Conservation (phyloP, 805 yeast genomes). For the Ogataea thermomethanolica region DNA sequence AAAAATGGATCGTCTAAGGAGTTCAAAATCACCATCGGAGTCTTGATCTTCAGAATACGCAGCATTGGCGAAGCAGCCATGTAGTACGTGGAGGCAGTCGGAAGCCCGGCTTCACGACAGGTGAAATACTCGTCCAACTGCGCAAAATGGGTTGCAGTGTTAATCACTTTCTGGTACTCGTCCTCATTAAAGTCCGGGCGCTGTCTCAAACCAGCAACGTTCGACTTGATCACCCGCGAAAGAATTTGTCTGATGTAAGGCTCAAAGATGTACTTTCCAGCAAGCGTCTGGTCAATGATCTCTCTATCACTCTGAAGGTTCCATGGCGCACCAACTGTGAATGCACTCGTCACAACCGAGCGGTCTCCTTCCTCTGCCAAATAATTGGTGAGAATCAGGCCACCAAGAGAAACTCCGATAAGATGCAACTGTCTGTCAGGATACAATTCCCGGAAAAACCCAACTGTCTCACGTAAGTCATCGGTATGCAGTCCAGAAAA, state of each 20-base stretch:
- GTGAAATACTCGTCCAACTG: constrained; percentile 66
- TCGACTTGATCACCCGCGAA: constrained; percentile 42
- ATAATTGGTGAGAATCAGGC: constrained; percentile 61
- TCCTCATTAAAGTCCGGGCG: constrained; percentile 28
- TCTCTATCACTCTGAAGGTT: constrained; percentile 56
- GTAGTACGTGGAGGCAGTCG: constrained; percentile 59
- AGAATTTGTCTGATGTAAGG: constrained; percentile 41
- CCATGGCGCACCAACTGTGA: constrained; percentile 69
- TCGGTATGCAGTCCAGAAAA: constrained; percentile 68
- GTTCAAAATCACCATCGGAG: constrained; percentile 60
- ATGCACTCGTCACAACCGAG: constrained; percentile 53
- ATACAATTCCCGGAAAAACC: constrained; percentile 45
- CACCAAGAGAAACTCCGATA: constrained; percentile 73
- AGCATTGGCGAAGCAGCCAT: constrained; percentile 61
- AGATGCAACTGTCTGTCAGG: constrained; percentile 64
- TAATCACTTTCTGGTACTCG: constrained; percentile 31
- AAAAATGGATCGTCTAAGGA: constrained; percentile 69
- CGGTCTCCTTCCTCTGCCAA: constrained; percentile 62
- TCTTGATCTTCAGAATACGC: constrained; percentile 50
- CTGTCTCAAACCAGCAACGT: constrained; percentile 34
- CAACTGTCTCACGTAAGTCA: constrained; percentile 60
- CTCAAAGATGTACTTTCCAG: constrained; percentile 40
- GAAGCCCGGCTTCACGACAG: constrained; percentile 58
- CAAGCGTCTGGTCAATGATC: constrained; percentile 37
- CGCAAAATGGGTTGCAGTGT: constrained; percentile 38